Evolutionary conservation across 176 grass and related monocot species (phyloP).

Genomic region (Dendrocalamus sinicus): DNA sequence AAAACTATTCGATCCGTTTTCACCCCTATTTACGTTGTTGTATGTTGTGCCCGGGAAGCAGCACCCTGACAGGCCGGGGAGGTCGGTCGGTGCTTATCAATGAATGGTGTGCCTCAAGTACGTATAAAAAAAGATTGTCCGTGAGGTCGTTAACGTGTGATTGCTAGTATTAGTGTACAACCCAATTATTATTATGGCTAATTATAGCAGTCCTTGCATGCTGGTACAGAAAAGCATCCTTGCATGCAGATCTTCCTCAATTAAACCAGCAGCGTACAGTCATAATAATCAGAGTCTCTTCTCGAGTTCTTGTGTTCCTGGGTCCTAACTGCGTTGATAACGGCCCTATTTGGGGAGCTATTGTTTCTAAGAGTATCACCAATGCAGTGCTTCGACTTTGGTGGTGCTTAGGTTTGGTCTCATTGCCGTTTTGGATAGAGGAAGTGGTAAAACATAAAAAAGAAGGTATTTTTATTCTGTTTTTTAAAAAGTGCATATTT

Average conservation of each 20-base stretch:
- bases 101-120: background rate
- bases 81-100: background rate
- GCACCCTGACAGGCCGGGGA: background rate
- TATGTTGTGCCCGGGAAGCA: background rate
- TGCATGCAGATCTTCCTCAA: background rate
- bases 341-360: background rate
- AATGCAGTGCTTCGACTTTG: background rate
- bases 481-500: too few species aligned
- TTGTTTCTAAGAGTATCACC: background rate
- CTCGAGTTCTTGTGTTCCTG: background rate
- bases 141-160: background rate
- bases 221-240: background rate
- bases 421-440: background rate
- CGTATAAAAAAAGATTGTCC: background rate
- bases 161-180: background rate
- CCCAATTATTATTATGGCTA: background rate
- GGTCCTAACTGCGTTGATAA: background rate
- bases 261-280: background rate
- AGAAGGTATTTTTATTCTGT: too few species aligned
- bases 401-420: background rate
- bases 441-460: background rate
- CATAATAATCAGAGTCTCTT: background rate
- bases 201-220: background rate
- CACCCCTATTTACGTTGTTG: too few species aligned
- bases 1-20: too few species aligned